Evolutionary conservation across 2,329 filamentous ascomycete species (phyloP), one percentile per base, ranked within the genome.

Genomic region (Aspergillus sergii): DNA sequence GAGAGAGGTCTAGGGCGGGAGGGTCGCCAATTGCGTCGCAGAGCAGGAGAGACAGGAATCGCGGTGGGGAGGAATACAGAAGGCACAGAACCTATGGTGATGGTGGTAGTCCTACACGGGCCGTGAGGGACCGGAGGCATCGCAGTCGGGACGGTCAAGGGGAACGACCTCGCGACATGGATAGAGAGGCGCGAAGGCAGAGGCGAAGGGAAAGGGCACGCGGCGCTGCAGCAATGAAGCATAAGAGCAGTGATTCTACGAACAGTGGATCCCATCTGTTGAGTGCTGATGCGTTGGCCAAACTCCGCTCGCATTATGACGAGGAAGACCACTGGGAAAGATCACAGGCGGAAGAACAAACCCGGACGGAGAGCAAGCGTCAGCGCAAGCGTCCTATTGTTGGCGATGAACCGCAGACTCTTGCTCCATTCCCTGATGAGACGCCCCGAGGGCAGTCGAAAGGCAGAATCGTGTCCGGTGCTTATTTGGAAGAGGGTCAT

Each of bases 381-480:
- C 64, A 69, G 58, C 65, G 70, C 59, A 68, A 78, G 64, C 65
- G 63, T 54, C 67, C 72, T 12, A 68, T 69, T 21, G 41, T 76
- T 21, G 67, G 50, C 28, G 68, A 68, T 54, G 69, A 68, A 57
- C 62, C 54, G 64, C 62, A 50, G 58, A 71, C 51, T 66, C 59
- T 54, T 58, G 64, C 48, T 39, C 68, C 56, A 5, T 74, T 61
- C 34, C 63, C 66, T 28, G 69, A 71, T n/a, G 68, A 77, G 36
- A 70, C 73, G 51, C 74, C 79, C 12, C 74, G 78, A 46, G 80
- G 79, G 57, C 76, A 76, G 48, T 84, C 83, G 67, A 86, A 87
- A 72, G 83, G 83, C 61, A 81, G 90, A 64, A 82, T 91, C n/a
- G 88, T 90, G 23, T 92, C 90, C 66, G 90, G 89, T 23, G 88